Evolutionary conservation across 768 basidiomycete species (phyloP).

Genomic region (Boletus barrowsii): DNA sequence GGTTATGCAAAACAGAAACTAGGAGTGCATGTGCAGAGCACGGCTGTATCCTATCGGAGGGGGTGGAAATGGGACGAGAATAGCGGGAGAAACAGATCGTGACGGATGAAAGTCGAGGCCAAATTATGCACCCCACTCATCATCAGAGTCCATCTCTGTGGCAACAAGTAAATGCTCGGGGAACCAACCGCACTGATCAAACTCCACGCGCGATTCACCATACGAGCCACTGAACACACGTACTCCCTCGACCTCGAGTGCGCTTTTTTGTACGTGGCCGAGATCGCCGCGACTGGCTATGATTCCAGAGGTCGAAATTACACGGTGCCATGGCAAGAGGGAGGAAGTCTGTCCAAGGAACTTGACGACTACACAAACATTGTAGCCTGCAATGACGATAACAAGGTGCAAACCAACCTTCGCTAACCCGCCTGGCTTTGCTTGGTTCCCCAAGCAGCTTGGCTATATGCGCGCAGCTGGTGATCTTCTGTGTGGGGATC

Average conservation of each 20-base stretch:
- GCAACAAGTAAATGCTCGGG: slow-evolving; percentile 31
- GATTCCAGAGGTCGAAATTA: slow-evolving; percentile 61
- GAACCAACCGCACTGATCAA: slow-evolving; percentile 62
- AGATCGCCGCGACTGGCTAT: slow-evolving; percentile 74
- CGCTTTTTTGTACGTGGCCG: slow-evolving; percentile 64
- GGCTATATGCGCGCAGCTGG: slow-evolving; percentile 76
- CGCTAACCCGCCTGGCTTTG: slow-evolving; percentile 76
- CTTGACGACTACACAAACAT: slow-evolving; percentile 55
- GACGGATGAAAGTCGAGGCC: too few relatives aligned
- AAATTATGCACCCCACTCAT: slow-evolving; percentile 23
- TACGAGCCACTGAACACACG: slow-evolving; percentile 52
- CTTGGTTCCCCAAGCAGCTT: slow-evolving; percentile 73
- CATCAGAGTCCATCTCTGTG: slow-evolving; percentile 12
- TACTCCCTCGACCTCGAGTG: slow-evolving; percentile 73
- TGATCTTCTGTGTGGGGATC: slow-evolving; percentile 65
- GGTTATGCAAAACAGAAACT: too few relatives aligned
- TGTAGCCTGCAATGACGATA: background rate
- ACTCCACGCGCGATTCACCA: slow-evolving; percentile 56
- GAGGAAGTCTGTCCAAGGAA: slow-evolving; percentile 58
- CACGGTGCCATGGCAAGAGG: slow-evolving; percentile 77
- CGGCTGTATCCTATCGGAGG: too few relatives aligned
- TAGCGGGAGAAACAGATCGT: background rate
- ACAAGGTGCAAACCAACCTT: slow-evolving; percentile 44
- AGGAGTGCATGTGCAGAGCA: too few relatives aligned
- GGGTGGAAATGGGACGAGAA: too few relatives aligned